phyloP scores from a whole-genome alignment of 2,329 filamentous ascomycete genomes.

The Botryotinia calthae region DNA sequence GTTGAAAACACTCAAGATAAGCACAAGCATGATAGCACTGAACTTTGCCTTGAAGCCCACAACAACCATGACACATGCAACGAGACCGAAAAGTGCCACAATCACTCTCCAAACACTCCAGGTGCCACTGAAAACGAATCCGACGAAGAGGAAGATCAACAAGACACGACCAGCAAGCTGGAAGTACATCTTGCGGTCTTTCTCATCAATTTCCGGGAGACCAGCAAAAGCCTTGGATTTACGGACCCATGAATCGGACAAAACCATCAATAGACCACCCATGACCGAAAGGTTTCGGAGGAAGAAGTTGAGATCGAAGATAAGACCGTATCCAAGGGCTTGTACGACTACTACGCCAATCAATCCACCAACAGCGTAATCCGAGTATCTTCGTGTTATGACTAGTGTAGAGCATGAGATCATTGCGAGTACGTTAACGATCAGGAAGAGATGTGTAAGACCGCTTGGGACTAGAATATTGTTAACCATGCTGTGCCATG shows the following conservation, averaged over 20 bases:
- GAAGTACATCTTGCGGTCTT: constrained; percentile 99
- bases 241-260: constrained; percentile 96
- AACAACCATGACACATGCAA: constrained; percentile 97
- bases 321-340: constrained; percentile 92
- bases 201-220: constrained; percentile 91
- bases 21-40: constrained; percentile 90
- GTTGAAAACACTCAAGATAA: constrained; percentile 96
- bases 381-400: constrained; percentile 88
- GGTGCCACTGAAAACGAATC: constrained; percentile 91
- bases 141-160: constrained; percentile 95
- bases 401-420: constrained; percentile 75
- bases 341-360: constrained; percentile 89
- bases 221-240: constrained; percentile 97
- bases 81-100: constrained; percentile 79
- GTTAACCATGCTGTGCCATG: constrained; percentile 20
- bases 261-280: constrained; percentile 94
- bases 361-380: constrained; percentile 87
- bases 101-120: constrained; percentile 88
- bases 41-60: constrained; percentile 99
- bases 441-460: constrained; percentile 88
- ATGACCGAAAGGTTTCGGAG: constrained; percentile 97
- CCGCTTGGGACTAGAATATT: constrained; percentile 70
- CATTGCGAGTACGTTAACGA: constrained; percentile 90
- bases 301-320: constrained; percentile 99
- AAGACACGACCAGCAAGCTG: constrained; percentile 94